phyloP scores from a whole-genome alignment of 2,329 filamentous ascomycete species.

The Ophiobolus disseminans region DNA sequence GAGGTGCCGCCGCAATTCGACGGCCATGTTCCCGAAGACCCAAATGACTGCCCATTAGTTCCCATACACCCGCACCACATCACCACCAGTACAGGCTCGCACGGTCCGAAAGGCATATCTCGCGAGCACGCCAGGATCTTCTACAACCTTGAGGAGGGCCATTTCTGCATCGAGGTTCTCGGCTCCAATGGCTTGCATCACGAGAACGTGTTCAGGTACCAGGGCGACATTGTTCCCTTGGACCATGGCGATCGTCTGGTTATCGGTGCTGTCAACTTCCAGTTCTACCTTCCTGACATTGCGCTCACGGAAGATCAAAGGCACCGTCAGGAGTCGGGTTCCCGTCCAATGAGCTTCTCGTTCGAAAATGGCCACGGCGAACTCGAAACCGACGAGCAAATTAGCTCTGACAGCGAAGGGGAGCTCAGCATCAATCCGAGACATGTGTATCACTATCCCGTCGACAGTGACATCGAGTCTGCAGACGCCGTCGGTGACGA shows the following conservation, averaged over 20 bases:
- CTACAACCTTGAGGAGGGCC: constrained; percentile 68
- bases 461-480: constrained; percentile 35
- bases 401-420: constrained; percentile 42
- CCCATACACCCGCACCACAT: constrained; percentile 70
- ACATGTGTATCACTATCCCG: constrained; percentile 41
- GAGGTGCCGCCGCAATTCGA: constrained; percentile 59
- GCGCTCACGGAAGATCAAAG: constrained; percentile 58
- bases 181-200: constrained; percentile 70
- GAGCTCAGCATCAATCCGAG: constrained; percentile 43
- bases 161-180: constrained; percentile 70
- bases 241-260: constrained; percentile 71
- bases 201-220: constrained; percentile 30
- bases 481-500: constrained; percentile 39
- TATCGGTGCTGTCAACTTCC: constrained; percentile 73
- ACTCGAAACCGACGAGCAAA: constrained; percentile 58
- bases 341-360: constrained; percentile 73
- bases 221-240: constrained; percentile 53
- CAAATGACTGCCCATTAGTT: constrained; percentile 69
- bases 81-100: constrained; percentile 54
- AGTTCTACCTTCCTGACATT: constrained; percentile 68
- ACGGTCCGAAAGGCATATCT: constrained; percentile 75
- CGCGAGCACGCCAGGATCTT: constrained; percentile 75
- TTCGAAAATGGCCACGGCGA: constrained; percentile 70
- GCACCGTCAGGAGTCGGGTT: constrained; percentile 58
- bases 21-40: constrained; percentile 64